A percentile compares a stretch with the other conserved stretches of the same genome.
These are phyloP conservation scores for Lasiodiplodia sp. DNA, from an alignment of 2,329 filamentous ascomycete species.

Conservation along the genomic window DNA sequence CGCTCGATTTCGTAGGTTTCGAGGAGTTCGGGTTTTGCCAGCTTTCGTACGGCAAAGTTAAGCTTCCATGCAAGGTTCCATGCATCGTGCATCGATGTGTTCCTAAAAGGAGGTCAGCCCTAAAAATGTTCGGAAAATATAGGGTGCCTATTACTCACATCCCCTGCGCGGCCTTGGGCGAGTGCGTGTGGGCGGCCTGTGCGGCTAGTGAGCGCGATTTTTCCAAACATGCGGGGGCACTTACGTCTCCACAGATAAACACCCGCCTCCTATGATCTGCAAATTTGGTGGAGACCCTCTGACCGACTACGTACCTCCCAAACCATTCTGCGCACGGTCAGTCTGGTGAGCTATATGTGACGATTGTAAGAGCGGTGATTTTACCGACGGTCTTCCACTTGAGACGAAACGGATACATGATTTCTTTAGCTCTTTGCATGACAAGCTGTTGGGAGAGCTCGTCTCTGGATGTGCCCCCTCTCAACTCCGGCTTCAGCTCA, in stretches of 20 bases:
- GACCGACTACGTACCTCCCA: constrained; percentile 59
- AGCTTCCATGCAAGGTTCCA: constrained; percentile 56
- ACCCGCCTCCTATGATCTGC: constrained; percentile 49
- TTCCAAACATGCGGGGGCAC: constrained; percentile 33
- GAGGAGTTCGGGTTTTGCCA: constrained; percentile 48
- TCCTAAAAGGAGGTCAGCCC: constrained; percentile 35
- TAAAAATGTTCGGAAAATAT: neutral
- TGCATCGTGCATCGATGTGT: constrained; percentile 53
- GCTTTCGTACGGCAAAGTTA: constrained; percentile 47
- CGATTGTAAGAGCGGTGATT: constrained; percentile 21
- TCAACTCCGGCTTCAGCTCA: constrained; percentile 49
- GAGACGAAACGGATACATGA: constrained; percentile 54
- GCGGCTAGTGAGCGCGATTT: neutral
- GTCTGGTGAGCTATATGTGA: neutral
- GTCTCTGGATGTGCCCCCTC: constrained; percentile 41
- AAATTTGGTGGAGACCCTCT: constrained; percentile 56
- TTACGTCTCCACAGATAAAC: constrained; percentile 59
- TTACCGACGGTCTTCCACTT: constrained; percentile 52
- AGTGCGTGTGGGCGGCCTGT: constrained; percentile 49
- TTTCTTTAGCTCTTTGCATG: constrained; percentile 66
- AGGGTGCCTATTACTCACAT: constrained; percentile 42
- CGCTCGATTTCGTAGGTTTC: constrained; percentile 51
- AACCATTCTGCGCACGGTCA: constrained; percentile 54
- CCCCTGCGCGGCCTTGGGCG: constrained; percentile 52
- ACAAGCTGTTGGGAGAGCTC: constrained; percentile 68